Evolutionary conservation across 169 alveolate genomes (phyloP), one percentile per base, ranked within the genome.

Genomic region (Amoebophrya sp.): DNA sequence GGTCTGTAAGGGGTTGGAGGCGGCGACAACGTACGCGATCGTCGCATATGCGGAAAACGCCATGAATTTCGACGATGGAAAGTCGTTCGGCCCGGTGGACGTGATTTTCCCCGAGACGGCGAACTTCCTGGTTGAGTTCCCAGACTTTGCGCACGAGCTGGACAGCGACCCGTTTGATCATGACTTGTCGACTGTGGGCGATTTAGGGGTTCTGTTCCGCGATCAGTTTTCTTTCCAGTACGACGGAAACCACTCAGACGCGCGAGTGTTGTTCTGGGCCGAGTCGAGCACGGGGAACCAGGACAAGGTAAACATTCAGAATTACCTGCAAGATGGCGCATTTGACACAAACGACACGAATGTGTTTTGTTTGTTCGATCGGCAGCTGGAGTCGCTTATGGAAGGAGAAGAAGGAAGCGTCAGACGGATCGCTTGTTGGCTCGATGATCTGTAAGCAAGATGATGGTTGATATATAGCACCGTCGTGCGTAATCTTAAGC

Each of bases 201-300:
- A 66, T 3, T 1, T 66, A 7, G 83, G 83, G 35, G 83, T 66
- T 25, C 1, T 25, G 10, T 66, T 66, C 83, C 83, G 83, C 83
- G 83, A 66, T 25, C 18, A 2, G 39, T 66, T 7, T 25, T 66
- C 83, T 25, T 66, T 66, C 35, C 32, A 7, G 83, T 66, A 7
- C 83, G 83, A 66, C 83, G 83, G 83, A 2, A 66, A 66, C 83
- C 83, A 66, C 83, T 66, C 83, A 25, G 83, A 66, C 83, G 83
- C 83, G 7, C 83, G 29, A 2, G 83, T n/a, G 35, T 25, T 66
- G 83, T 66, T 66, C 83, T 66, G 83, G 83, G 83, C 83, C 0
- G 83, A 66, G 35, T 0, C 7, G 32, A 25, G 2, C 7, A 25
- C 83, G 32, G 83, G 83, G 32, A 66, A 66, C 83, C 7, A 7